Evolutionary conservation across 108 stramenopile genomes (phyloP), one percentile per base, ranked within the genome.

Genomic region (Conticribra weissflogii): DNA sequence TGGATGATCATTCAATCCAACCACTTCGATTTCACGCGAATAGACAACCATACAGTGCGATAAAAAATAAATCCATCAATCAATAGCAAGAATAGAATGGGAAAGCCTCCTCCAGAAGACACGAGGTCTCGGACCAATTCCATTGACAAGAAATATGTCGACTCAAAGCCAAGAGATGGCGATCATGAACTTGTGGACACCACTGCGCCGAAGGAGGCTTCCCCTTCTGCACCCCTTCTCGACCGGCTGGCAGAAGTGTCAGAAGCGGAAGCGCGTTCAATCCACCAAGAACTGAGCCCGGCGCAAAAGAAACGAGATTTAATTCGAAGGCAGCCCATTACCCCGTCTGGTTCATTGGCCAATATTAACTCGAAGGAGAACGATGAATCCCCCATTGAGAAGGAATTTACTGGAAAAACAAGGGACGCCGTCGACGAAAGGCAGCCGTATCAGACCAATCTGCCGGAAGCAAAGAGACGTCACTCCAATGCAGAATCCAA

Each of bases 211-310:
- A 59, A 59, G 59, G 34, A 41, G 21, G 4, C n/a, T 14, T 34
- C 34, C 41, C n/a, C n/a, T 14, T 34, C 34, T 59, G 18, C 59
- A 19, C 59, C 59, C 3, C 34, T 59, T 16, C 19, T 34, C 34
- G 59, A 59, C 19, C 3, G 34, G 21, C 9, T 41, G 41, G 32
- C 59, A 34, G 34, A 21, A 22, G 41, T 59, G 59, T 32, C 59
- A 34, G 59, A 59, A 41, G 34, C 59, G 12, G 59, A 34, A 41
- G 59, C 19, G 34, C 59, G 41, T 4, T 22, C 18, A 12, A 34
- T 59, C 12, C 25, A 41, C 2, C 27, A 7, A 27, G 34, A 19
- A 59, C 34, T 59, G 4, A 34, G 34, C 23, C 19, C 24, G 23
- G 32, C 46, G 30, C 27, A 15, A 16, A 15, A 23, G 30, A 0